Conservation (phyloP, 2,329 filamentous ascomycete genomes). For the Aureobasidium sp. region DNA sequence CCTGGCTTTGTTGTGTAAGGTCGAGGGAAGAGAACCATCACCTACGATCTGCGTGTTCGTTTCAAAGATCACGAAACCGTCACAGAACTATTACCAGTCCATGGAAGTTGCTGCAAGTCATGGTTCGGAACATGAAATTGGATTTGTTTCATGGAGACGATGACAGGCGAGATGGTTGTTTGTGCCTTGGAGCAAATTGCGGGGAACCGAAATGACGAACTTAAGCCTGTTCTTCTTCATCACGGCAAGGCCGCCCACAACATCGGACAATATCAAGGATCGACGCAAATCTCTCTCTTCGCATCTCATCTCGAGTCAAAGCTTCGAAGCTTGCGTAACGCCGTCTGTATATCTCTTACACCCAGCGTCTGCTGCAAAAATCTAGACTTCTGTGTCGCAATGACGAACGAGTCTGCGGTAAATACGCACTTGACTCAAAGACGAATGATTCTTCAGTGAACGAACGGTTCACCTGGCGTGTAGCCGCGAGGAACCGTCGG, state of each 20-base stretch:
- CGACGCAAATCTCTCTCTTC: conserved; percentile 6
- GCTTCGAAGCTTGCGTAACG: background rate
- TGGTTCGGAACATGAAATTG: background rate
- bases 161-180: background rate
- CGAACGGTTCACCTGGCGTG: background rate
- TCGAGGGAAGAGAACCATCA: background rate
- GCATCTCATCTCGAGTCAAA: background rate
- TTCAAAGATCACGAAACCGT: background rate
- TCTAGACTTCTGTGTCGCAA: background rate
- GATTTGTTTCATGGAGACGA: background rate
- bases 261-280: background rate
- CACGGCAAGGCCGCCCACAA: background rate
- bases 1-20: background rate
- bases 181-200: background rate
- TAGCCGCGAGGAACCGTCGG: background rate
- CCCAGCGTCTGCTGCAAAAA: background rate
- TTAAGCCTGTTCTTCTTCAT: background rate
- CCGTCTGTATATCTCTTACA: conserved; percentile 3
- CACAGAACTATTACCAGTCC: background rate
- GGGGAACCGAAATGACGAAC: conserved; percentile 6
- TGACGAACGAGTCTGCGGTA: background rate
- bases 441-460: background rate
- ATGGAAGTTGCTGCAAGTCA: background rate
- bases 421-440: background rate
- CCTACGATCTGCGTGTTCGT: background rate